Base-by-base conservation (phyloP, 768 basidiomycete genomes). In the Leccinum longicurvipes region DNA sequence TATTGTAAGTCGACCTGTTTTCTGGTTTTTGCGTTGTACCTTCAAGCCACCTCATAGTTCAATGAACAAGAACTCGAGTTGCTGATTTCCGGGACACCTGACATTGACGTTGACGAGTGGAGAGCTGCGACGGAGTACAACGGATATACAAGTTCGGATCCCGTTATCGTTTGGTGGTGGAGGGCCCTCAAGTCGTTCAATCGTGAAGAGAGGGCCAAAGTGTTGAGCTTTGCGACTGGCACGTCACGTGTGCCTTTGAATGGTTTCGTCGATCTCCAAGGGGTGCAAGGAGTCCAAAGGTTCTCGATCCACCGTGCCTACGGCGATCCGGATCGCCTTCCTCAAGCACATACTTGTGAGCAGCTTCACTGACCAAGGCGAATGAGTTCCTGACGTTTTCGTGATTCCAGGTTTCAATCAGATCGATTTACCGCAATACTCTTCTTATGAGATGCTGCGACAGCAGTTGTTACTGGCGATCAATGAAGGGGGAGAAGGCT, bases 91-190 rank as follows among this genome's bases (percentile, higher is more conserved):
- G 97, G 97, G 24, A 94, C 96, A 19, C 96, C 97, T n/a, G 94
- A 96, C 61, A 93, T 99, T 60, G 95, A 98, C 63, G 93, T 98
- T 2, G 97, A 99, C 69, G 97, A 98, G 72, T 95, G 93, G 93
- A 84, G 91, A 51, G 86, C 89, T 15, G 91, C 91, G 12, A 94
- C 91, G 3, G 93, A 94, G 66, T 93, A 94, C 74, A 91, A 87
- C 59, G 90, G 91, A 47, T 93, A 92, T 70, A 83, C 81, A 6
- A 82, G 88, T 64, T 90, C 89, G 3, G 95, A 99, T 70, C 92
- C 96, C 6, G 94, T 96, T 65, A 94, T 98, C 57, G 87, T 91
- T 27, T 99, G 95, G 95, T 98, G 93, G 89, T 99, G 97, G 97
- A 83, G 97, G 61, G 96, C 96, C 2, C 82, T 99, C 42, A 93